phyloP scores from a whole-genome alignment of 2,329 filamentous ascomycete species.

The Aspergillus eucalypticola region DNA sequence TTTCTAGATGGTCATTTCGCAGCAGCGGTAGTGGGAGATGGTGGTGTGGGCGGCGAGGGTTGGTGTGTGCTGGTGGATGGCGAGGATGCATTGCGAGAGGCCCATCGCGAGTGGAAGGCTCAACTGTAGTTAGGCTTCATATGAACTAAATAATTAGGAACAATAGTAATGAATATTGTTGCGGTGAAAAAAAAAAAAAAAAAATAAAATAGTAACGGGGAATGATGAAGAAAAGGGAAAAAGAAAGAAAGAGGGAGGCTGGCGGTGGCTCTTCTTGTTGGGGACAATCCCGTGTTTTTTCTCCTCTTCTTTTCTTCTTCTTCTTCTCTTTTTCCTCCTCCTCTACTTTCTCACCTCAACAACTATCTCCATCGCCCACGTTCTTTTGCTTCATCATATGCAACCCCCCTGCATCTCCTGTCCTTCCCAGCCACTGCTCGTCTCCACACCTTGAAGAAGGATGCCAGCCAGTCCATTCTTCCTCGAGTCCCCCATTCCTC shows the following conservation, averaged over 20 bases:
- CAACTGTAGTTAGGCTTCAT: conserved; percentile 35
- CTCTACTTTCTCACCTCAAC: background rate
- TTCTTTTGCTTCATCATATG: background rate
- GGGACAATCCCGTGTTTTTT: conserved; percentile 4
- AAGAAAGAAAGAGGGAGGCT: conserved; percentile 1
- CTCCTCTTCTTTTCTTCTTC: conserved; percentile 7
- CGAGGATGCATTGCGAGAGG: conserved; percentile 59
- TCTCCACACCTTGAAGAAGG: conserved; percentile 1
- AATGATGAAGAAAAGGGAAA: background rate
- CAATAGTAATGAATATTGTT: conserved; percentile 1
- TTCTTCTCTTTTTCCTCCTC: background rate
- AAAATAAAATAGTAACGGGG: too few relatives aligned
- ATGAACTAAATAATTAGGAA: background rate
- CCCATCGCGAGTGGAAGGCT: conserved; percentile 53
- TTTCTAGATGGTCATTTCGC: conserved; percentile 70
- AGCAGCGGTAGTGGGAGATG: conserved; percentile 66
- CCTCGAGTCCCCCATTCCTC: conserved; percentile 37
- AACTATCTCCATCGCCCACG: background rate
- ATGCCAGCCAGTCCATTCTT: conserved; percentile 37
- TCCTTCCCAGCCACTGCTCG: background rate
- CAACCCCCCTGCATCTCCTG: background rate
- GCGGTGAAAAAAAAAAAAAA: background rate
- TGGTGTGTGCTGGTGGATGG: conserved; percentile 90
- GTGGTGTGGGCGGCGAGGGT: conserved; percentile 68
- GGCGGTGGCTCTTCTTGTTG: background rate